Percentiles rank a stretch among this genome's conserved stretches.
Evolutionary conservation across 148 eudicot genomes (phyloP).

Genomic region (Mesembryanthemum crystallinum): DNA sequence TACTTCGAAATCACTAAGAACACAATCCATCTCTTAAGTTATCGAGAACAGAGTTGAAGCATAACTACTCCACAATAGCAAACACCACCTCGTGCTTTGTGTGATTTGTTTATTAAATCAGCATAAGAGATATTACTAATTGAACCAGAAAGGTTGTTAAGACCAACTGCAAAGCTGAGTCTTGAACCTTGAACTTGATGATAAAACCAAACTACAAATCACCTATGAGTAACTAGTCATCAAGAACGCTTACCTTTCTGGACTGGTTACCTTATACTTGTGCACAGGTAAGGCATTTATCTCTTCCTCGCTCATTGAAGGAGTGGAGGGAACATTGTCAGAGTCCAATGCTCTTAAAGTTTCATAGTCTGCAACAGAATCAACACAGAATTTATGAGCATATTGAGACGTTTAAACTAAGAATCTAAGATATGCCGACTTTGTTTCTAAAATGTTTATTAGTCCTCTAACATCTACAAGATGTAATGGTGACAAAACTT

Average conservation of each 20-base stretch:
- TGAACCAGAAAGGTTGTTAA: background rate
- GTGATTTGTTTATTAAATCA: background rate
- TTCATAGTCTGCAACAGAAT: slow-evolving; percentile 42
- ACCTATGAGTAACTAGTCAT: background rate
- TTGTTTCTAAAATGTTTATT: background rate
- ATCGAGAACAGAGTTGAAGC: background rate
- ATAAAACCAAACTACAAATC: background rate
- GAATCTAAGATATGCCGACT: background rate
- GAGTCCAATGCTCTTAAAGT: slow-evolving; percentile 47
- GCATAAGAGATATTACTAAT: background rate
- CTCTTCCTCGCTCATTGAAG: slow-evolving; percentile 48
- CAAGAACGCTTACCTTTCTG: slow-evolving; percentile 26
- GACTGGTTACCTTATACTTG: slow-evolving; percentile 34
- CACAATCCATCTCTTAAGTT: background rate
- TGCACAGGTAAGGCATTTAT: slow-evolving; percentile 52
- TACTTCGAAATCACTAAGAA: background rate
- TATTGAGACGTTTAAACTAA: background rate
- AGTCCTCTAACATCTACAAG: background rate
- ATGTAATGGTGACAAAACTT: background rate
- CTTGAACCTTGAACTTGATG: background rate
- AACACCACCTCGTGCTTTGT: too few species aligned
- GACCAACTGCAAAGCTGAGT: background rate
- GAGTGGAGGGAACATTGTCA: slow-evolving; percentile 32
- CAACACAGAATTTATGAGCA: background rate
- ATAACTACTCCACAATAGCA: background rate